Conservation (phyloP, 352 stramenopile genomes). For the Thraustochytrium striatum region DNA sequence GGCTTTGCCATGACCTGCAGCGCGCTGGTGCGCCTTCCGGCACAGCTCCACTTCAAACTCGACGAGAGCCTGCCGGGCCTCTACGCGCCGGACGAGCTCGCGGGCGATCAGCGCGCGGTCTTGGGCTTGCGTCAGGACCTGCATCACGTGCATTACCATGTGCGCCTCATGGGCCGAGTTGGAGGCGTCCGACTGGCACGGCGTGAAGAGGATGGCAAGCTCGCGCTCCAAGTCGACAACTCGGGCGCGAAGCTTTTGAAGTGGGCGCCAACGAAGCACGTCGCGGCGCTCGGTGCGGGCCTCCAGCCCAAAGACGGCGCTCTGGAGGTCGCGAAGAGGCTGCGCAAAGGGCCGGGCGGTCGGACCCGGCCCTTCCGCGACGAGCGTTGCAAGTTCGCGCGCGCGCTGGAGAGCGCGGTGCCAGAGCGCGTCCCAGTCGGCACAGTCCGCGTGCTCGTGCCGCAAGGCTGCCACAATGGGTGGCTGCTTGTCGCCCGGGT, state of each 20-base stretch:
- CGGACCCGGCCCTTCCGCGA: background rate
- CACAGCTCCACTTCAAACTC: background rate
- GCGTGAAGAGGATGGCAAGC: background rate
- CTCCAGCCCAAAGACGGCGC: background rate
- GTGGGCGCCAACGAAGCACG: background rate
- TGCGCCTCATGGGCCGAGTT: background rate
- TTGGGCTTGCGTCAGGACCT: background rate
- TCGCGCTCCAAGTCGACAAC: background rate
- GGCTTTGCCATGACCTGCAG: background rate
- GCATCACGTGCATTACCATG: background rate
- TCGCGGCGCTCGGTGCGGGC: background rate
- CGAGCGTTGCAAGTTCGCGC: background rate
- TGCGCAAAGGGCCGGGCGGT: background rate
- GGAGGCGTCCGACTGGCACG: background rate
- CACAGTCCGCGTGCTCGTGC: too few relatives aligned
- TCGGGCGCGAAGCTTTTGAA: background rate
- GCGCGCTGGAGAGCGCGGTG: background rate
- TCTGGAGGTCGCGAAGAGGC: background rate
- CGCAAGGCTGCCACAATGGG: too few relatives aligned
- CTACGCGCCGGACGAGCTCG: background rate
- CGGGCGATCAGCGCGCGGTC: background rate
- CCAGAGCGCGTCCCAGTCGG: too few relatives aligned
- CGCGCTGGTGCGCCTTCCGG: background rate
- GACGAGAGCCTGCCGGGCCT: background rate
- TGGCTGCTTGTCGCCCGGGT: too few relatives aligned